phyloP scores from a whole-genome alignment of 2,329 filamentous ascomycete species.

The Alternaria angustiovoidea region DNA sequence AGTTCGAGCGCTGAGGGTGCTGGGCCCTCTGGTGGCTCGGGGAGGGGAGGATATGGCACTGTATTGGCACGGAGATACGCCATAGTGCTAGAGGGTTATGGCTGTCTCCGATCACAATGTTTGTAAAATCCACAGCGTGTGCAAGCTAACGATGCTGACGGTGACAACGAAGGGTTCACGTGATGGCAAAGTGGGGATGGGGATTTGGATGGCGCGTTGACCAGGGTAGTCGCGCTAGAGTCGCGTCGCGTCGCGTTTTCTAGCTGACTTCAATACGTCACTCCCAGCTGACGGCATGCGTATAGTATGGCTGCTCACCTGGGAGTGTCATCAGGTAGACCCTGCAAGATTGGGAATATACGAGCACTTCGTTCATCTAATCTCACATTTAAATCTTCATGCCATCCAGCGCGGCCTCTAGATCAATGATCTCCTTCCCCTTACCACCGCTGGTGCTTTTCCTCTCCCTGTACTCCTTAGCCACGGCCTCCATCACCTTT shows the following conservation, averaged over 20 bases:
- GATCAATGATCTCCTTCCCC: conserved; percentile 13
- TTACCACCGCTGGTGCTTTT: conserved; percentile 40
- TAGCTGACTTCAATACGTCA: background rate
- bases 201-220: background rate
- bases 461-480: conserved; percentile 66
- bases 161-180: background rate
- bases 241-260: background rate
- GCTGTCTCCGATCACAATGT: background rate
- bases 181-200: background rate
- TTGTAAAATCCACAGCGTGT: background rate
- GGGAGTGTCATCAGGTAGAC: background rate
- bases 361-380: background rate
- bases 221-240: background rate
- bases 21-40: background rate
- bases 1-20: background rate
- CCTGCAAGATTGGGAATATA: background rate
- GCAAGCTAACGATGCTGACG: background rate
- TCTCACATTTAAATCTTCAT: conserved; percentile 28
- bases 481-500: conserved; percentile 74
- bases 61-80: background rate
- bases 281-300: background rate
- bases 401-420: conserved; percentile 34
- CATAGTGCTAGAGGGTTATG: background rate
- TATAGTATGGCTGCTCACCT: background rate
- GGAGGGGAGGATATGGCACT: background rate